Base-by-base conservation (phyloP, 352 stramenopile genomes). In the Phytophthora macrochlamydospora region DNA sequence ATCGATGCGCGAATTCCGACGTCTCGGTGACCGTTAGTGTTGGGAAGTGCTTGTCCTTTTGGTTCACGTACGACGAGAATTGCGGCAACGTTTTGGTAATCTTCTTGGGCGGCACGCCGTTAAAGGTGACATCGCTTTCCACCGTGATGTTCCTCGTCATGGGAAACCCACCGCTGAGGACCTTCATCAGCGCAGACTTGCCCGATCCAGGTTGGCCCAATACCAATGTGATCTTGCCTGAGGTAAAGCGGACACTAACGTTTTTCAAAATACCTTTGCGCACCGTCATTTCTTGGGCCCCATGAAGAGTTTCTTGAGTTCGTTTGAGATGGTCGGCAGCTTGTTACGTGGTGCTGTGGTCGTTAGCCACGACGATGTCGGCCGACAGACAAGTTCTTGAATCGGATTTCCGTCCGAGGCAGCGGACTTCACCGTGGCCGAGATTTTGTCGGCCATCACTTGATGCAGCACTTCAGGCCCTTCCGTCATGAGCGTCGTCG, bases 11-110 rank as follows among this genome's bases (percentile, higher is more conserved):
- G 54, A 85, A 89, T 50, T 77, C 51, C 1, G 88, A 65, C 30
- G 80, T 89, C 61, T 89, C 80, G 49, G 75, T 68, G 12, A 87
- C 79, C 0, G 79, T 85, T 11, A 89, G 59, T 7, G 58, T 79
- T 1, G 80, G 67, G 11, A 75, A 83, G 55, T 89, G 80, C 35
- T 80, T 76, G 57, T 88, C 79, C 0, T 45, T 63, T 53, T 90
- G 78, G 38, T 48, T 64, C 45, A 85, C 76, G 66, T 89, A 89
- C 7, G 78, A 43, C n/a, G 71, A 54, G 43, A 83, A 65, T 51
- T 85, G 79, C 29, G 79, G 77, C 40, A 87, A 44, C 2, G 62
- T 54, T 29, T 76, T 68, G 28, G 59, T 11, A 29, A 85, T 62
- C 11, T 76, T 55, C 7, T 71, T 52, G 8, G 61, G 71, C 4